Percentiles rank a stretch among this genome's conserved stretches.
phyloP scores from a whole-genome alignment of 345 rosid genomes.

The Hibiscus trionum region DNA sequence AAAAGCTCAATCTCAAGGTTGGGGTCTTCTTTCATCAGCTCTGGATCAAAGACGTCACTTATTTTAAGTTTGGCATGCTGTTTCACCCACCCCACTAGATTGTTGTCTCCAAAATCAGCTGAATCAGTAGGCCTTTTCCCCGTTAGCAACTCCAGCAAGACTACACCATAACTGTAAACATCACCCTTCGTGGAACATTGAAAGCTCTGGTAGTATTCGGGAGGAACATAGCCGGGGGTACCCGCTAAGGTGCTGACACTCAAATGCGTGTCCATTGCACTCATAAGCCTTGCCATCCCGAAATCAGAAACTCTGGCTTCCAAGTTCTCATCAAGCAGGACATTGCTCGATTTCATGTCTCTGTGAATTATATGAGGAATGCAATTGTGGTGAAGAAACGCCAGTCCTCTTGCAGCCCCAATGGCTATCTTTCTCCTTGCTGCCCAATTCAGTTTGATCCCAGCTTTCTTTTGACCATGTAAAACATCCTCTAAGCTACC shows the following conservation, averaged over 20 bases:
- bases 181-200: constrained; percentile 82
- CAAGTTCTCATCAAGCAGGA: constrained; percentile 69
- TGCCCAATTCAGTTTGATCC: constrained; percentile 75
- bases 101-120: constrained; percentile 92
- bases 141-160: constrained; percentile 85
- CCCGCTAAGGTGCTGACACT: constrained; percentile 96
- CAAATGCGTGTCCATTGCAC: constrained; percentile 82
- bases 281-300: constrained; percentile 95
- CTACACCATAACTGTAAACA: constrained; percentile 93
- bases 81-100: constrained; percentile 96
- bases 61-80: constrained; percentile 70
- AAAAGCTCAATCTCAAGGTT: constrained; percentile 61
- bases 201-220: constrained; percentile 92
- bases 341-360: constrained; percentile 98
- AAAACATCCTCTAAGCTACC: constrained; percentile 95
- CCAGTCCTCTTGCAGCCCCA: constrained; percentile 86
- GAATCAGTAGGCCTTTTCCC: constrained; percentile 91
- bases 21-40: constrained; percentile 66
- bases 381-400: constrained; percentile 87
- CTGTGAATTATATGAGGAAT: constrained; percentile 85
- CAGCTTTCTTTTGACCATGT: constrained; percentile 53
- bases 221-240: constrained; percentile 97
- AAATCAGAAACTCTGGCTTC: constrained; percentile 96
- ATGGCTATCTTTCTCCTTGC: constrained; percentile 74
- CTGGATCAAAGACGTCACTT: constrained; percentile 74